Conservation (phyloP, 2,329 filamentous ascomycete species). For the Monosporascus ibericus region DNA sequence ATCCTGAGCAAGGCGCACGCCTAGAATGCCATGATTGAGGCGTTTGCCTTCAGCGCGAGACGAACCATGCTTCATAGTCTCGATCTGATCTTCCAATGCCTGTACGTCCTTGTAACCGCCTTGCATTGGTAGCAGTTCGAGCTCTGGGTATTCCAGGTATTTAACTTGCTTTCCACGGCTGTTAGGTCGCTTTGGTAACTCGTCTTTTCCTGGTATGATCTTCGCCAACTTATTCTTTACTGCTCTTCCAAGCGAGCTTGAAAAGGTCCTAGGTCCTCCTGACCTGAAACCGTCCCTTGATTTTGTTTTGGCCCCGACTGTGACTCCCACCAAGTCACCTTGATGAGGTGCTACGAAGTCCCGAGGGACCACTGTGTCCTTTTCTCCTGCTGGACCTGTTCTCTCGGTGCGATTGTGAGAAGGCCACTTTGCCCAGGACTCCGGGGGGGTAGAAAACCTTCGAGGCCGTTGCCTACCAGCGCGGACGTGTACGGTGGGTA, state of each 20-base stretch:
- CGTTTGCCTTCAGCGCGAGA: constrained; percentile 19
- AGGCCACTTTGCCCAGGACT: constrained; percentile 28
- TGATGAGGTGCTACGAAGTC: constrained; percentile 16
- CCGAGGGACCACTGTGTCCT: constrained; percentile 17
- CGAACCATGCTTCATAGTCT: constrained; percentile 26
- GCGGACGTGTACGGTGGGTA: constrained; percentile 5
- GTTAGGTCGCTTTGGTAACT: constrained; percentile 1
- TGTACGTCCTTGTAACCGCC: constrained; percentile 25
- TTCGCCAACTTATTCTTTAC: constrained; percentile 19
- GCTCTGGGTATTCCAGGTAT: constrained; percentile 28
- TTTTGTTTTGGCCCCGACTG: constrained; percentile 1
- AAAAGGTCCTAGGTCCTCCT: constrained; percentile 13
- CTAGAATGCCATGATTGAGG: constrained; percentile 8
- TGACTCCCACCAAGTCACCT: constrained; percentile 2
- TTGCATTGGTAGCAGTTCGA: constrained; percentile 27
- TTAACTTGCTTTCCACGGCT: constrained; percentile 4
- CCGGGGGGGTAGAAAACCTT: constrained; percentile 16
- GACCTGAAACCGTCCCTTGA: constrained; percentile 1
- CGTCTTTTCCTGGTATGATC: constrained; percentile 11
- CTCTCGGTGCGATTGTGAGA: constrained; percentile 24
- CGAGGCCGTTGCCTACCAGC: constrained; percentile 1
- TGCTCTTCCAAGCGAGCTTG: constrained; percentile 17
- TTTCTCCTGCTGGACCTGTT: constrained; percentile 18
- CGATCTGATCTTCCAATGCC: constrained; percentile 26
- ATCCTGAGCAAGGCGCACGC: constrained; percentile 18